Conservation (phyloP, 2,329 filamentous ascomycete species). For the Colletotrichum truncatum region DNA sequence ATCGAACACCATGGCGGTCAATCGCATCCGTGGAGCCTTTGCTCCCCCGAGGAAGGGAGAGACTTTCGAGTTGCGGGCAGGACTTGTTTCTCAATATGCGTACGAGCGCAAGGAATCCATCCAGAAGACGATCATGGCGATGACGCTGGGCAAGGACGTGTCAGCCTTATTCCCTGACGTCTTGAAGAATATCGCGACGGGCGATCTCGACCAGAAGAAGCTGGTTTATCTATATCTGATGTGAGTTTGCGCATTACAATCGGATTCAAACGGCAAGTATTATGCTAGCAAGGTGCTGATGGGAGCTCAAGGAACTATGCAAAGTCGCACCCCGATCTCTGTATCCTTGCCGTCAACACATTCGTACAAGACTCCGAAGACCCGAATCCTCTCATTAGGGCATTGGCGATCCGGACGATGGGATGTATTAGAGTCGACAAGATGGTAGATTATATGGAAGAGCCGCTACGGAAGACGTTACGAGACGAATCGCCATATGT, state of each 20-base stretch:
- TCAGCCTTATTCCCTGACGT: constrained; percentile 97
- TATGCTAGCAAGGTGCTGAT: constrained; percentile 33
- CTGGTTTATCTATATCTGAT: constrained; percentile 98
- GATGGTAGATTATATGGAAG: constrained; percentile 99
- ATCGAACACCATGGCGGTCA: constrained; percentile 81
- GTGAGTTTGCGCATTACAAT: constrained; percentile 59
- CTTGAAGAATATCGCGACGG: constrained; percentile 97
- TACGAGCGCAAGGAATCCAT: constrained; percentile 99
- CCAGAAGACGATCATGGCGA: constrained; percentile 99
- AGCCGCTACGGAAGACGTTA: constrained; percentile 93
- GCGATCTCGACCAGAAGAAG: constrained; percentile 98
- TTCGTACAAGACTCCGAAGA: constrained; percentile 99
- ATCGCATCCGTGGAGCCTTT: constrained; percentile 94
- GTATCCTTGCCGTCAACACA: constrained; percentile 98
- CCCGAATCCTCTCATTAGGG: constrained; percentile 93
- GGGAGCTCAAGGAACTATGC: constrained; percentile 84
- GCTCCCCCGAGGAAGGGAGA: constrained; percentile 94
- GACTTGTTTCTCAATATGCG: constrained; percentile 97
- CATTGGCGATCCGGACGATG: constrained; percentile 97
- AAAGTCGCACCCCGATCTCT: constrained; percentile 97
- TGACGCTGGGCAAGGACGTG: constrained; percentile 98
- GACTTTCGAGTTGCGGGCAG: constrained; percentile 95
- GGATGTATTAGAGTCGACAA: constrained; percentile 98
- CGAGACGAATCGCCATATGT: constrained; percentile 98
- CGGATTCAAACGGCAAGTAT: neutral